phyloP scores from a whole-genome alignment of 805 yeast genomes.

The Schwanniomyces vanrijiae region DNA sequence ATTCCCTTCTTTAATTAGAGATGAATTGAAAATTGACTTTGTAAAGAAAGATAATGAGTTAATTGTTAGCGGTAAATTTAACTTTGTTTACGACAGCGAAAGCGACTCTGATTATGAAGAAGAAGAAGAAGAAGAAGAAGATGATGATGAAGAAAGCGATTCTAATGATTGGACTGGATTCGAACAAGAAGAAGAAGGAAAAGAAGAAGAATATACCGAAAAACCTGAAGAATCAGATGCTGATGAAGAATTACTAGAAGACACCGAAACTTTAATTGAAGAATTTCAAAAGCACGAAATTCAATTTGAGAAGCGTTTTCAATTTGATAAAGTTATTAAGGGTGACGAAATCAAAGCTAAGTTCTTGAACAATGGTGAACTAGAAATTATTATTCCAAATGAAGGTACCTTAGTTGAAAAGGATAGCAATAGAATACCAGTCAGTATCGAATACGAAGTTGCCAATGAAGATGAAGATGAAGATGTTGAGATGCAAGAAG shows the following conservation, averaged over 20 bases:
- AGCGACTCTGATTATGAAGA: constrained; percentile 15
- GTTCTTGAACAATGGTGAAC: constrained; percentile 38
- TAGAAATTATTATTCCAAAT: constrained; percentile 42
- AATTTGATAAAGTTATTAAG: constrained; percentile 39
- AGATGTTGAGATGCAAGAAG: constrained; percentile 7
- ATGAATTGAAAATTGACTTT: constrained; percentile 40
- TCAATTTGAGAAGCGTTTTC: constrained; percentile 42
- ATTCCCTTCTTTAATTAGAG: constrained; percentile 41
- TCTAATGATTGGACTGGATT: constrained; percentile 4
- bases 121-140: constrained; percentile 17
- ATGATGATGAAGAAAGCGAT: constrained; percentile 9
- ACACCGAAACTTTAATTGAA: constrained; percentile 34
- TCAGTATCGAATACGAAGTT: constrained; percentile 20
- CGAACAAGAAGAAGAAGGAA: constrained; percentile 1
- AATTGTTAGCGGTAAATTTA: constrained; percentile 38
- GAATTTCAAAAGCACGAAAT: constrained; percentile 41
- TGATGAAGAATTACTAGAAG: constrained; percentile 43
- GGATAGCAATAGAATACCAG: constrained; percentile 23
- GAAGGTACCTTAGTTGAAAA: constrained; percentile 11
- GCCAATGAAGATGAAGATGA: constrained; percentile 9
- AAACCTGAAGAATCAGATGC: constrained; percentile 13
- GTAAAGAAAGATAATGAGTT: constrained; percentile 42
- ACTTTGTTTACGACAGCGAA: constrained; percentile 27
- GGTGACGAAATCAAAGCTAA: constrained; percentile 38
- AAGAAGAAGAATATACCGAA: constrained; percentile 12